These are phyloP conservation scores for Termitomyces sp. DNA, from an alignment of 768 basidiomycete genomes.

Conservation along the genomic window DNA sequence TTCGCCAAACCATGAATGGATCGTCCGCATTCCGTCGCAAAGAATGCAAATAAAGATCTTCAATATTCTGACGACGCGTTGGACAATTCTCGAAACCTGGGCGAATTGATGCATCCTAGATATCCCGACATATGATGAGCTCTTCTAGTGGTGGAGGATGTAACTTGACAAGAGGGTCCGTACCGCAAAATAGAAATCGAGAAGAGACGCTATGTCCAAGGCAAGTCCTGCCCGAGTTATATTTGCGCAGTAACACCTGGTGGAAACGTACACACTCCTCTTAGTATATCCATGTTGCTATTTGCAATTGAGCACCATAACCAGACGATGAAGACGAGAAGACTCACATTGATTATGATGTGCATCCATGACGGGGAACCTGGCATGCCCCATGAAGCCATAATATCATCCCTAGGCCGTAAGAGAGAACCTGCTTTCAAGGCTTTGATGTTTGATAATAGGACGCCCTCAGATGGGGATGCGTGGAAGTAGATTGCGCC, in stretches of 20 bases:
- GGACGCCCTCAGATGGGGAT: background rate
- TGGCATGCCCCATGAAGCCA: conserved; percentile 6
- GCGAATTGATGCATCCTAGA: background rate
- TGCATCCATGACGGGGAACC: conserved; percentile 4
- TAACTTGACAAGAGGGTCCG: background rate
- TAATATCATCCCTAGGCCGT: conserved; percentile 3
- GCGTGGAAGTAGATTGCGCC: conserved; percentile 2
- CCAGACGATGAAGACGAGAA: background rate
- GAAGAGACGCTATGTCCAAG: conserved; percentile 4
- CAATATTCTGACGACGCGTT: background rate
- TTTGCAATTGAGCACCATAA: background rate
- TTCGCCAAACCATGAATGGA: conserved; percentile 4
- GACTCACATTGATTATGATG: conserved; percentile 6
- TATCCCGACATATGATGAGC: background rate
- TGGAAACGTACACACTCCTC: conserved; percentile 1
- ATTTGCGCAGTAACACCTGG: conserved; percentile 4
- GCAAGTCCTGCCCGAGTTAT: conserved; percentile 9
- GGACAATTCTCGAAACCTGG: conserved; percentile 1
- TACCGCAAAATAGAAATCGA: conserved; percentile 7
- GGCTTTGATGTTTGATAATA: conserved; percentile 3
- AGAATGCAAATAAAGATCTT: conserved; percentile 7
- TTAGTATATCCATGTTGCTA: conserved; percentile 11
- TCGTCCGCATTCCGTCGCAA: conserved; percentile 1
- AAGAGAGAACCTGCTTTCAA: background rate
- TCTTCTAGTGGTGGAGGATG: background rate